Base-by-base conservation (phyloP, 805 yeast genomes). In the Myxozyma monticola region DNA sequence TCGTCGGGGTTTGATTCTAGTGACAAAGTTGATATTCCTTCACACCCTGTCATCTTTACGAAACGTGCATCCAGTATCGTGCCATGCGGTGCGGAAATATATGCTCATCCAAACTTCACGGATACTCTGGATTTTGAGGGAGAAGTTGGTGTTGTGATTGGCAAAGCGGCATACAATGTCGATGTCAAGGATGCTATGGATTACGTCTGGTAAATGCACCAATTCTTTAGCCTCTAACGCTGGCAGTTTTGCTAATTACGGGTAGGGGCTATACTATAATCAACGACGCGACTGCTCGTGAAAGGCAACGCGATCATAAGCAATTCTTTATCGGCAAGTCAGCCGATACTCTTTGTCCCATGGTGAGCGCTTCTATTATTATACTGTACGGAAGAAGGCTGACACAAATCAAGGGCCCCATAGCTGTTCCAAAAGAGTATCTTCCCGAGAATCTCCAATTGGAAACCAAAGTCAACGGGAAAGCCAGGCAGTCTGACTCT, bases 251-350 rank as follows among this genome's bases (percentile, higher is more conserved):
- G 8, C 40, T 10, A 10, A 18, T 22, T 6, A 1, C 21, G 15
- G 10, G 4, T 20, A 40, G 45, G 45, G 83, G 83, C 8, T 78
- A 76, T 62, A 62, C 79, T 1, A 71, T 72, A 15, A 81, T 80
- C 7, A 76, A 78, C 62, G 83, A 78, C 60, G 76, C 77, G 6
- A 75, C 80, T 14, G 79, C 76, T 51, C 66, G 83, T 49, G 75
- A 72, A 20, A 28, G 55, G 2, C 55, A 46, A 28, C 55, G 55
- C 4, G 55, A 46, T 22, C 55, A 45, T 26, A 46, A 45, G 42
- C 51, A 46, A 12, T 50, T 50, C 33, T 50, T 46, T 31, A 46
- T 50, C 36, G 55, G 51, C 14, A 50, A 50, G 22, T 50, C 55
- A 2, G 50, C 42, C 2, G 51, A 50, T 34, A 46, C 55, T 8